A percentile compares a stretch with the other conserved stretches of the same genome.
These are phyloP conservation scores for Lasiodiplodia hormozganensis DNA, from an alignment of 2,329 filamentous ascomycete genomes.

Conservation along the genomic window DNA sequence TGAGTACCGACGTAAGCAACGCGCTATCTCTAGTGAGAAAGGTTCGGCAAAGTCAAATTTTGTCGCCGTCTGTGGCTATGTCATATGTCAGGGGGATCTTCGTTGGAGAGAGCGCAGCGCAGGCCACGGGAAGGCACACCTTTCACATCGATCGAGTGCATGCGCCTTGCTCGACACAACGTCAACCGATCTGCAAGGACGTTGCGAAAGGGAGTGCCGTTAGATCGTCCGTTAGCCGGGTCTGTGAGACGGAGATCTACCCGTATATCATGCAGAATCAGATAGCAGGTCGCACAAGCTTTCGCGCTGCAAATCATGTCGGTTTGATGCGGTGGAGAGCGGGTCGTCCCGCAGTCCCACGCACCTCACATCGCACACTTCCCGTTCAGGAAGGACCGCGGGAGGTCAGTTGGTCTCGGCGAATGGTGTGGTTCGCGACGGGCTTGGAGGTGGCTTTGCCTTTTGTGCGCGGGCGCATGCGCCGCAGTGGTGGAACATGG, in stretches of 20 bases:
- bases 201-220: neutral
- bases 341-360: slow-evolving; percentile 12
- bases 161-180: neutral
- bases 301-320: slow-evolving; percentile 5
- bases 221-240: neutral
- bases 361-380: neutral
- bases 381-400: neutral
- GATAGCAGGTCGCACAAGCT: slow-evolving; percentile 11
- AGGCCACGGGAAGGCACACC: too few relatives aligned
- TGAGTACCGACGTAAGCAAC: too few relatives aligned
- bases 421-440: neutral
- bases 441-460: slow-evolving; percentile 8
- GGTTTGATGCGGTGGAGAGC: slow-evolving; percentile 13
- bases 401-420: neutral
- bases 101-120: neutral
- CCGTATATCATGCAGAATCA: neutral
- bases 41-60: too few relatives aligned
- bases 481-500: neutral
- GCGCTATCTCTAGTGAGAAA: too few relatives aligned
- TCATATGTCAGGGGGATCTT: slow-evolving; percentile 13
- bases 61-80: neutral
- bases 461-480: neutral
- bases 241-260: slow-evolving; percentile 15
- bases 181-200: neutral
- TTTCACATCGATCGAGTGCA: neutral